phyloP scores from a whole-genome alignment of 352 stramenopile species.

The Aphanomyces invadans region DNA sequence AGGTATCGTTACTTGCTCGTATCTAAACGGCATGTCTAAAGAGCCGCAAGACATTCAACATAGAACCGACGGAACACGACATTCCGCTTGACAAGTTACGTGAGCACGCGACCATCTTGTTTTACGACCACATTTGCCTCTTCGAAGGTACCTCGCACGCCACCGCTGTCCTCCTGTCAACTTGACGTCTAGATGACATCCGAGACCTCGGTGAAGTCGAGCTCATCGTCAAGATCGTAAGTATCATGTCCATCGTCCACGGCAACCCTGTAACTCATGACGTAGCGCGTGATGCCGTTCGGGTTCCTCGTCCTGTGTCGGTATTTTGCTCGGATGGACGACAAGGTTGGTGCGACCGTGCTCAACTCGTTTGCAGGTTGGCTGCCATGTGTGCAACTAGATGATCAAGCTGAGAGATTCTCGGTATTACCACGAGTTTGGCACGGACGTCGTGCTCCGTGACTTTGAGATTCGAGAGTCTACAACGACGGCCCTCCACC shows the following conservation, averaged over 20 bases:
- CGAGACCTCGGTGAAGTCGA: slow-evolving; percentile 58
- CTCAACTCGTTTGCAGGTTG: neutral
- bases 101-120: slow-evolving; percentile 46
- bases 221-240: slow-evolving; percentile 48
- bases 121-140: slow-evolving; percentile 47
- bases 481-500: slow-evolving; percentile 32
- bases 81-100: slow-evolving; percentile 40
- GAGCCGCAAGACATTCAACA: neutral
- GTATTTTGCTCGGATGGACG: slow-evolving; percentile 54
- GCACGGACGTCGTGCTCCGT: slow-evolving; percentile 41
- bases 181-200: slow-evolving; percentile 42
- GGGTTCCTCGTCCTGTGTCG: slow-evolving; percentile 55
- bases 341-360: slow-evolving; percentile 37
- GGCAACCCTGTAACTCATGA: no score
- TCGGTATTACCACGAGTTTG: slow-evolving; percentile 62
- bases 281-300: slow-evolving; percentile 53
- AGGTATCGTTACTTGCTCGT: no score
- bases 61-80: slow-evolving; percentile 8
- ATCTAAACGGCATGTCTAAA: neutral
- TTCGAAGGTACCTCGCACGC: slow-evolving; percentile 40
- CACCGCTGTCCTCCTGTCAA: neutral
- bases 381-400: slow-evolving; percentile 21
- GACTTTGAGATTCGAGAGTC: slow-evolving; percentile 43
- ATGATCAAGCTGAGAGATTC: slow-evolving; percentile 43
- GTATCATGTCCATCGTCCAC: no score